phyloP scores from a whole-genome alignment of 2,329 filamentous ascomycete species.

The Endocalyx cinctus region DNA sequence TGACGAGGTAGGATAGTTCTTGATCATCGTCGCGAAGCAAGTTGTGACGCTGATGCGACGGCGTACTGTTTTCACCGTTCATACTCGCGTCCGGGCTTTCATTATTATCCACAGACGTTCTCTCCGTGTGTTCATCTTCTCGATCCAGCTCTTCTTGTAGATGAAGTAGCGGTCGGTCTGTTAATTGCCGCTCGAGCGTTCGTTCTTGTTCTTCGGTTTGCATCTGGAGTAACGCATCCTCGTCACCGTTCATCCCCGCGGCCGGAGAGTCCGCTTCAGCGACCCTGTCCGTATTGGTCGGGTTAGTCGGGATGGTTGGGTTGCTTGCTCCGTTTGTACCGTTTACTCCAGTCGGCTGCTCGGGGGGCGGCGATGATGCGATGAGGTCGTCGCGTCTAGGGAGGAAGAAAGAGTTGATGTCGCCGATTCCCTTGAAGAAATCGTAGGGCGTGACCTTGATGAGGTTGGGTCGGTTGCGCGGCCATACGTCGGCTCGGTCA shows the following conservation, averaged over 20 bases:
- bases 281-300: neutral
- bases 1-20: conserved; percentile 73
- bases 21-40: conserved; percentile 83
- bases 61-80: conserved; percentile 25
- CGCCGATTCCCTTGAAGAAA: conserved; percentile 96
- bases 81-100: conserved; percentile 25
- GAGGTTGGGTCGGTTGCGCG: conserved; percentile 81
- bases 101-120: conserved; percentile 41
- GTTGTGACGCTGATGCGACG: conserved; percentile 57
- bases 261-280: conserved; percentile 1
- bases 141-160: conserved; percentile 89
- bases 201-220: conserved; percentile 85
- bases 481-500: conserved; percentile 94
- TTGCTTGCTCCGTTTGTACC: conserved; percentile 7
- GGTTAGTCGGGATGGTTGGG: too few relatives aligned
- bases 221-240: conserved; percentile 53
- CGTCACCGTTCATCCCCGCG: conserved; percentile 19
- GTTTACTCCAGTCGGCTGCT: conserved; percentile 16
- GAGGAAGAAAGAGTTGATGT: conserved; percentile 97
- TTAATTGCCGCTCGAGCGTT: conserved; percentile 80
- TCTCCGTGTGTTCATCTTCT: conserved; percentile 64
- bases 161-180: conserved; percentile 82
- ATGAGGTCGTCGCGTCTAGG: conserved; percentile 66
- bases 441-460: conserved; percentile 95
- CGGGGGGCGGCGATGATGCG: conserved; percentile 20